Conservation (phyloP, 2,329 filamentous ascomycete species). For the Aspergillus brunneoviolaceus region DNA sequence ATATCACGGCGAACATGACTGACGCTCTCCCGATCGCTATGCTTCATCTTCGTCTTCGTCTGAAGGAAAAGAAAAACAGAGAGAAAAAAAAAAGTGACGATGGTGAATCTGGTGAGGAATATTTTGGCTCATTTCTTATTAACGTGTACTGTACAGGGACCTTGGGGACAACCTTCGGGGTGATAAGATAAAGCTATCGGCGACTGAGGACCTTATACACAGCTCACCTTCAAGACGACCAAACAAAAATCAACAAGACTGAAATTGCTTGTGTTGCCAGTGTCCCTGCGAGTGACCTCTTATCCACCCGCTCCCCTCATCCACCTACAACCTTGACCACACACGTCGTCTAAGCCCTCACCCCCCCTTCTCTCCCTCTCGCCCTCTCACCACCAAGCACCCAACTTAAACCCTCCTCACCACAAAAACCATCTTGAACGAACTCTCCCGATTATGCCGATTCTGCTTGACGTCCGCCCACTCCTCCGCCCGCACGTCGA, state of each 20-base stretch:
- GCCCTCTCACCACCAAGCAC: neutral
- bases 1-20: neutral
- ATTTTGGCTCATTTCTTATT: neutral
- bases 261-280: no score
- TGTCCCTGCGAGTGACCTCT: no score
- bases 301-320: no score
- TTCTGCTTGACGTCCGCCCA: neutral
- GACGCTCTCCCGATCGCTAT: neutral
- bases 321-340: no score
- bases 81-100: no score
- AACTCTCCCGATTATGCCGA: neutral
- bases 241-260: no score
- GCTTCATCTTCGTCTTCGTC: neutral
- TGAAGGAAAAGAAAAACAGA: no score
- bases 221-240: no score
- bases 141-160: neutral
- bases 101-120: neutral
- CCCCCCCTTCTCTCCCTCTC: no score
- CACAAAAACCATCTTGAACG: slow-evolving; percentile 6
- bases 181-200: slow-evolving; percentile 2
- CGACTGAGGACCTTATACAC: no score
- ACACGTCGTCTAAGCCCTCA: no score
- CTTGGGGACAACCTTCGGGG: slow-evolving; percentile 2
- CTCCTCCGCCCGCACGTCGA: neutral
- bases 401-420: neutral